Conservation (phyloP, 164 flowering plant species). For the Houttuynia cordata region DNA sequence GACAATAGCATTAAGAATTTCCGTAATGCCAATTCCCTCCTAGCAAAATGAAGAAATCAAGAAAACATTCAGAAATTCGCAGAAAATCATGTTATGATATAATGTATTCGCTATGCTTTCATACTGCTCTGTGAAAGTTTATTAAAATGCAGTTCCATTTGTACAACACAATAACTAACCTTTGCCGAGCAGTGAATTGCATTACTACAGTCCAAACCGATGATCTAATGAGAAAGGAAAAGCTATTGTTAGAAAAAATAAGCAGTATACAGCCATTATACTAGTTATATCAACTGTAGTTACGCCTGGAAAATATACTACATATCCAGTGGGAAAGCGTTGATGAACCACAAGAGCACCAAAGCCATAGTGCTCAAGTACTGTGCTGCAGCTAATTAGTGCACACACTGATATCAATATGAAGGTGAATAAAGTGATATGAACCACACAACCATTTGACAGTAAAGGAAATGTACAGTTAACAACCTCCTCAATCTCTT, state of each 20-base stretch:
- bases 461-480: neutral
- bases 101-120: neutral
- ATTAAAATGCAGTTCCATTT: neutral
- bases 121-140: neutral
- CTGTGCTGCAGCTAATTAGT: no score
- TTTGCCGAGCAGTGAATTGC: slow-evolving; percentile 91
- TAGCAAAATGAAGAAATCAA: slow-evolving; percentile 13
- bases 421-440: neutral
- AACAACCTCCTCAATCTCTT: slow-evolving; percentile 96
- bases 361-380: no score
- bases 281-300: no score
- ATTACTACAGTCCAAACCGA: slow-evolving; percentile 84
- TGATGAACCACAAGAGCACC: no score
- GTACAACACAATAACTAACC: slow-evolving; percentile 28
- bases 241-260: neutral
- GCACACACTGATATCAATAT: neutral
- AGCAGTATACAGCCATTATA: no score
- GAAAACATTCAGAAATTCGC: neutral
- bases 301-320: no score
- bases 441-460: neutral
- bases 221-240: slow-evolving; percentile 28
- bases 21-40: slow-evolving; percentile 91
- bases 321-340: no score
- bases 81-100: neutral
- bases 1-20: slow-evolving; percentile 80